Base-by-base conservation (phyloP, 257 asterid genomes). In the Ballota nigra region DNA sequence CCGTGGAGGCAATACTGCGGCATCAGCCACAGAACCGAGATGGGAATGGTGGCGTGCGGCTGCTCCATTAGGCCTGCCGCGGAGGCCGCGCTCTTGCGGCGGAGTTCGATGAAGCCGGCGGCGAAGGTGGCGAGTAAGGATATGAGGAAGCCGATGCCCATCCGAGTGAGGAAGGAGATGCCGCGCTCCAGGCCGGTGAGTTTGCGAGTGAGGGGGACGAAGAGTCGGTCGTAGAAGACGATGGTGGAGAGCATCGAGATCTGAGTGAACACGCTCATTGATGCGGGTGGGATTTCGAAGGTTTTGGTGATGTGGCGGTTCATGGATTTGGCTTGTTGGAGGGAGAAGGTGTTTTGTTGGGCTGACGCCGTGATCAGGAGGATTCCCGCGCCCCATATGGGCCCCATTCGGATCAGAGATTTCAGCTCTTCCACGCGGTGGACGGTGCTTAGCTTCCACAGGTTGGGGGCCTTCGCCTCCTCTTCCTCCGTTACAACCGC, bases 321-420 rank as follows among this genome's bases (percentile, higher is more conserved):
- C 96, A 92, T 86, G 71, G 97, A 89, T 64, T 87, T 87, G 59
- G 93, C 96, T 64, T 92, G 97, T 64, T 87, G 93, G 74, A 92
- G 78, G 6, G 92, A 85, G 80, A 92, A 92, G 24, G 96, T 89
- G 87, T 61, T 55, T 16, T 92, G 98, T 51, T 92, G 98, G 0
- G 96, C 87, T 3, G 85, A 65, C 4, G 94, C 96, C 1, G 96
- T 92, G 75, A 89, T 82, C 4, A 89, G 76, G 68, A 86, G 90
- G 78, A 92, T 89, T 34, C 96, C 97, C 1, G 98, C 82, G 0
- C 93, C 97, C 97, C 97, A 89, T 26, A 92, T 92, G 19, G 97
- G 97, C 0, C 94, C 93, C 96, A 92, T 89, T 75, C 96, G 76
- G 72, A 92, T 83, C 2, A 89, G 74, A 12, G 98, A 83, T 72